Base-by-base conservation (phyloP, 2,329 filamentous ascomycete species). In the Trichothecium sympodiale region DNA sequence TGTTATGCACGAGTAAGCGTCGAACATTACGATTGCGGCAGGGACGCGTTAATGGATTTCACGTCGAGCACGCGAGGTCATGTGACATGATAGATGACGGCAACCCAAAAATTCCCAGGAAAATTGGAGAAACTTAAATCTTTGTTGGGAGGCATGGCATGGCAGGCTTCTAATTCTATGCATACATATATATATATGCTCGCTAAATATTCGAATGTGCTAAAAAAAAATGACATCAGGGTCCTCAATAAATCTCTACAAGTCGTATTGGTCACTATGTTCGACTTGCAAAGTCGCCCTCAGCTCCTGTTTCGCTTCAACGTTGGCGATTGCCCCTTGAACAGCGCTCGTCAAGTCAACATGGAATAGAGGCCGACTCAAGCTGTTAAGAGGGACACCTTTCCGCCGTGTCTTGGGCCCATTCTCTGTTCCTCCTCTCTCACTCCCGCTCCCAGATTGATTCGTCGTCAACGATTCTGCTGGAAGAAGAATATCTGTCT, bases 391-490 rank as follows among this genome's bases (percentile, higher is more conserved):
- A 2, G 61, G 50, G 15, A 45, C 45, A 37, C 39, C 29, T 30
- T 45, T 30, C 10, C 1, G 84, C 72, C 46, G 93, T 94, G 20
- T 80, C 76, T 48, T 95, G 75, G 3, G 87, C 13, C 31, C 17
- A 13, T 17, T 26, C 25, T 17, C 17, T 3, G 17, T 16, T 6
- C 20, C 20, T 6, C 10, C 6, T 10, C 5, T n/a, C 12, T 9
- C 12, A n/a, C 17, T 33, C 14, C 31, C 25, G 14, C 17, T 25
- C 31, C 23, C 12, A 17, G 7, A 12, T 10, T 16, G 14, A 18
- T 18, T 35, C 27, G 18, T 26, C 30, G 16, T 7, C 16, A 15
- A n/a, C 35, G 29, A 10, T 15, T 17, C 12, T 13, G 34, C 13
- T 6, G 35, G 9, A 12, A 20, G 17, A 15, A 33, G 31, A 8